Percentiles rank a stretch among this genome's conserved stretches.
phyloP scores from a whole-genome alignment of 2,329 filamentous ascomycete genomes.

The Aspergillus ruber region DNA sequence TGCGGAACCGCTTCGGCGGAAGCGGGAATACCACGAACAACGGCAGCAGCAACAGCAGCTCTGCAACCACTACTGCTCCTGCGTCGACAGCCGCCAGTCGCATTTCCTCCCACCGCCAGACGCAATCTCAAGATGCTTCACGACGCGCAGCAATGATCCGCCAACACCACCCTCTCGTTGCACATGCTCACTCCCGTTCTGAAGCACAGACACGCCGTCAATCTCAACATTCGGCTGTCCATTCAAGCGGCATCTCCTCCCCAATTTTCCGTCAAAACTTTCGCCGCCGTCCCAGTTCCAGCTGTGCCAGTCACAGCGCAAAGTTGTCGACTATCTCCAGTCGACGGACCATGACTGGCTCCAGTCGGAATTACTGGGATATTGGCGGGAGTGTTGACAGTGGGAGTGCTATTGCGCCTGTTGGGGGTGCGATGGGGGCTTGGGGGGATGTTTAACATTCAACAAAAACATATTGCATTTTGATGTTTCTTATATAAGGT shows the following conservation, averaged over 20 bases:
- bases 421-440: constrained; percentile 64
- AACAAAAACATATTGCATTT: neutral
- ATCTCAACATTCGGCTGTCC: constrained; percentile 33
- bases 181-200: constrained; percentile 42
- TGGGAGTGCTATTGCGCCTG: constrained; percentile 62
- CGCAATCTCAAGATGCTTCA: constrained; percentile 54
- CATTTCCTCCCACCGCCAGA: too few relatives aligned
- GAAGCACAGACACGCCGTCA: constrained; percentile 50
- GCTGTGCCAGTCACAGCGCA: constrained; percentile 83
- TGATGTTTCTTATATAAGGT: too few relatives aligned
- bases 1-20: constrained; percentile 65
- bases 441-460: constrained; percentile 59
- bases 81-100: too few relatives aligned
- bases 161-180: constrained; percentile 81
- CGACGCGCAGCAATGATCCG: constrained; percentile 77
- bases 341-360: constrained; percentile 50
- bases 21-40: constrained; percentile 27
- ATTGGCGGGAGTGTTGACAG: constrained; percentile 74
- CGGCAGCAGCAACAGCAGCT: constrained; percentile 34
- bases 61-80: constrained; percentile 24
- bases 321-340: constrained; percentile 66
- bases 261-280: constrained; percentile 39
- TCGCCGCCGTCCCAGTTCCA: constrained; percentile 49
- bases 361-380: constrained; percentile 86
- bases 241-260: constrained; percentile 22